Evolutionary conservation across 1,139 yeast species (phyloP).

Genomic region (Pichia norvegensis): DNA sequence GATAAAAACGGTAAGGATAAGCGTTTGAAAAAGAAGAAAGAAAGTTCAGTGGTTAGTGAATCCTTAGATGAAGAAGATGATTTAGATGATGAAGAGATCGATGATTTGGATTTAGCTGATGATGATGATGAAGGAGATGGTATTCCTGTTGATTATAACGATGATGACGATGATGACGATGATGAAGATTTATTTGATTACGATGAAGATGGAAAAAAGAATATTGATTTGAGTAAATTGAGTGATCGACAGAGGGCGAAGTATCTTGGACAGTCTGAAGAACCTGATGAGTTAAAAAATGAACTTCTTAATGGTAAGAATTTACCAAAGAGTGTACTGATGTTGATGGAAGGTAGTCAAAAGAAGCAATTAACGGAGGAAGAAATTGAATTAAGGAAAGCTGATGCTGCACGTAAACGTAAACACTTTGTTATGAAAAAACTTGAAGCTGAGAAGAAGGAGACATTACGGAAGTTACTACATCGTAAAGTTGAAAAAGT

Average conservation of each 20-base stretch:
- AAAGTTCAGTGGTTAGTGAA: background rate
- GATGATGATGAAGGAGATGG: conserved; percentile 9
- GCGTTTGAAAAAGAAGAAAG: background rate
- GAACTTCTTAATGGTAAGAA: conserved; percentile 13
- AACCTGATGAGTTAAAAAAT: conserved; percentile 23
- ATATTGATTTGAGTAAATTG: conserved; percentile 45
- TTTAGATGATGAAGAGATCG: conserved; percentile 6
- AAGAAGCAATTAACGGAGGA: conserved; percentile 67
- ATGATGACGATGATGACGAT: conserved; percentile 18
- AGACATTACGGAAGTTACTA: conserved; percentile 76
- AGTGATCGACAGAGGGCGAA: conserved; percentile 56
- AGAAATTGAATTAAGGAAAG: conserved; percentile 70
- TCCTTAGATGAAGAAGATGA: conserved; percentile 43
- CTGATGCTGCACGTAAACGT: conserved; percentile 84
- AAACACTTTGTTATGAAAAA: conserved; percentile 77
- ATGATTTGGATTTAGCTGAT: conserved; percentile 2
- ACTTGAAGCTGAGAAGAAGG: conserved; percentile 86
- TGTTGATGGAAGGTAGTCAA: conserved; percentile 30
- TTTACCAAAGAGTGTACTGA: conserved; percentile 25
- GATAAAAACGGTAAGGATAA: background rate
- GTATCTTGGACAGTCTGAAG: conserved; percentile 28
- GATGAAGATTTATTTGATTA: conserved; percentile 8
- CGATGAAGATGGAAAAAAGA: conserved; percentile 10
- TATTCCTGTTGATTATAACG: conserved; percentile 8
- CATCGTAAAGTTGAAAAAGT: conserved; percentile 75